Evolutionary conservation across 2,329 filamentous ascomycete genomes (phyloP), one percentile per base, ranked within the genome.

Genomic region (Phaeosphaeria sp.): DNA sequence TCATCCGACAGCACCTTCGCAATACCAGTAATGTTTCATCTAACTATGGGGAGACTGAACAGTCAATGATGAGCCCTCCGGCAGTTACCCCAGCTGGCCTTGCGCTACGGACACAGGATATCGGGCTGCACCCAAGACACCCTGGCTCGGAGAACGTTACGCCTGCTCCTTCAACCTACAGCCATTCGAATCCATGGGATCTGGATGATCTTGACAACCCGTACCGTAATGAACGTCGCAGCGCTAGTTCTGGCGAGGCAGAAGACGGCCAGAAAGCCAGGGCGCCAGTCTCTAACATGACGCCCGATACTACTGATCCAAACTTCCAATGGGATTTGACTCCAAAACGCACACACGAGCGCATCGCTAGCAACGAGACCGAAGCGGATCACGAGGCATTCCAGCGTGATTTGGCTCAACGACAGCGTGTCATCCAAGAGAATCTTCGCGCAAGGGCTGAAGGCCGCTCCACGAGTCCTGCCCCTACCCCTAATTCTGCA

Each of bases 1-100:
- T 97, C 81, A 89, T 97, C 46, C 87, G 90, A 30, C 89, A 93
- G 60, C 95, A 98, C 80, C 80, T 98, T 42, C 88, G 95, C 50
- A 87, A 87, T 33, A 87, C 89, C 62, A 98, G 94, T 78, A 89
- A 89, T 57, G 85, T 87, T 15, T 98, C 94, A 0, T 96, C 92
- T 0, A 83, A 95, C 23, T 92, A 92, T 54, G 77, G 67, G 18
- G 73, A 75, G 27, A 55, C 58, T 39, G 71, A 76, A 25, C 71
- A 77, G 65, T 58, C 66, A 27, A 41, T 69, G 20, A 87, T 85
- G 23, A 79, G 79, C 55, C 78, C 77, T 22, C 80, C 80, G 10
- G 79, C 75, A 42, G 54, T 44, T 25, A 39, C 63, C 17, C 60
- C 67, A 20, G 54, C 66, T 22, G 74, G 76, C 36, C 62, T 82